Evolutionary conservation across 1,284 basidiomycete genomes (phyloP), one percentile per base, ranked within the genome.

Genomic region (Dichomitus squalens): DNA sequence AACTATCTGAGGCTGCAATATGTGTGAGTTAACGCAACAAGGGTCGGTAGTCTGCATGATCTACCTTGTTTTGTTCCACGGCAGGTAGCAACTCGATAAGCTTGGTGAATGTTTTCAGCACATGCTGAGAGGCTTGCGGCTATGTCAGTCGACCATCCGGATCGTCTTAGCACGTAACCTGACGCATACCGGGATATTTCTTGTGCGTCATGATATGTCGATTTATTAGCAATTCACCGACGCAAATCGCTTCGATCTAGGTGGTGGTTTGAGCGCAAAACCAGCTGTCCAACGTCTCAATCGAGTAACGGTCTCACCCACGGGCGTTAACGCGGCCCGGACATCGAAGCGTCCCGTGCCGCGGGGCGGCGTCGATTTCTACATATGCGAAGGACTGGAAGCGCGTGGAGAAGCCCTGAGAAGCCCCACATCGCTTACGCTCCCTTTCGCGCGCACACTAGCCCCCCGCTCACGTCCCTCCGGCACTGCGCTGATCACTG

Each of bases 1-100:
- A 11, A 86, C 67, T 4, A 88, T 74, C 71, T 90, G 88, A 5
- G 85, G 82, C 86, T 86, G 38, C 7, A 41, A n/a, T 27, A 25
- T 44, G 18, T 51, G 31, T 31, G 29, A 7, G 18, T 2, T 7
- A 31, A 18, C 2, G 11, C 18, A 18, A 34, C 11, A 47, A 5
- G 7, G 31, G 12, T 18, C 4, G n/a, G 7, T 31, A n/a, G 23
- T 29, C 1, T 25, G 31, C 20, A 44, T 33, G 11, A 34, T 16
- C 39, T 56, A 86, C 86, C 77, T 86, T 87, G 51, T 69, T 68
- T 59, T 72, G 74, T 51, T 86, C 83, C 2, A 72, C 66, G 0
- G 65, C 67, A 41, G 85, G 79, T 7, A 87, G 65, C 0, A 83
- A 69, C 50, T 73, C 71, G 3, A 81, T 60, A 12, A 88, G 73